These are phyloP conservation scores for Heterobasidion parviporum DNA, from an alignment of 1,284 basidiomycete species.

Conservation along the genomic window DNA sequence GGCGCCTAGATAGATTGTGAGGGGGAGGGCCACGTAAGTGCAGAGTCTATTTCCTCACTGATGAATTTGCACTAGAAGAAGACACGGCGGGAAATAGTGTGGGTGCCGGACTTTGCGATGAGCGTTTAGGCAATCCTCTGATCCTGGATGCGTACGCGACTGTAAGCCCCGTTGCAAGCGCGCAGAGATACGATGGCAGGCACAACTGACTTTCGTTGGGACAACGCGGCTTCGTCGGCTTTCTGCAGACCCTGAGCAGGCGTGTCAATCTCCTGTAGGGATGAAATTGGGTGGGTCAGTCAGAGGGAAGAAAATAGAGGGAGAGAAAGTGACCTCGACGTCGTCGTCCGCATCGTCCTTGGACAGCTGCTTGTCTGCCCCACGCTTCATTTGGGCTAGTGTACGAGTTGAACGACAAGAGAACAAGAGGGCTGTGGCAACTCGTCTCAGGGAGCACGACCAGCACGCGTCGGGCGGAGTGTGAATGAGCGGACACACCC, in stretches of 20 bases:
- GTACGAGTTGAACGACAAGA: not conserved
- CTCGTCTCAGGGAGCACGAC: not conserved
- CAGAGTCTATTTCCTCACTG: not conserved
- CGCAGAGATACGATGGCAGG: not conserved
- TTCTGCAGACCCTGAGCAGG: constrained; percentile 4
- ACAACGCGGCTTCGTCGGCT: constrained; percentile 29
- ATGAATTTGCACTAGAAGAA: constrained; percentile 2
- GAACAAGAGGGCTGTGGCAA: not conserved
- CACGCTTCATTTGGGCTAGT: constrained; percentile 33
- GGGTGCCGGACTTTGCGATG: constrained; percentile 10
- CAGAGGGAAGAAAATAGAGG: not conserved
- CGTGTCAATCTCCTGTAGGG: not conserved
- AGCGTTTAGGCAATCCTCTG: constrained; percentile 47
- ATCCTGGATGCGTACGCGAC: constrained; percentile 32
- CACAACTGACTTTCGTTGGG: constrained; percentile 40
- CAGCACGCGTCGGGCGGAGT: not conserved
- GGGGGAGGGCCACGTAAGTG: not conserved
- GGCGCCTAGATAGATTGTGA: not conserved
- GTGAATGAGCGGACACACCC: not conserved
- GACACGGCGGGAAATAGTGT: constrained; percentile 3
- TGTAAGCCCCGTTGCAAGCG: constrained; percentile 8
- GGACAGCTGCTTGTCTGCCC: constrained; percentile 64
- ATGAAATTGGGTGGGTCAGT: constrained; percentile 6
- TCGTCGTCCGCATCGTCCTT: constrained; percentile 46
- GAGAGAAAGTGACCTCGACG: constrained; percentile 15